Evolutionary conservation across 1,284 basidiomycete species (phyloP), one percentile per base, ranked within the genome.

Genomic region (Ustilago esculenta): DNA sequence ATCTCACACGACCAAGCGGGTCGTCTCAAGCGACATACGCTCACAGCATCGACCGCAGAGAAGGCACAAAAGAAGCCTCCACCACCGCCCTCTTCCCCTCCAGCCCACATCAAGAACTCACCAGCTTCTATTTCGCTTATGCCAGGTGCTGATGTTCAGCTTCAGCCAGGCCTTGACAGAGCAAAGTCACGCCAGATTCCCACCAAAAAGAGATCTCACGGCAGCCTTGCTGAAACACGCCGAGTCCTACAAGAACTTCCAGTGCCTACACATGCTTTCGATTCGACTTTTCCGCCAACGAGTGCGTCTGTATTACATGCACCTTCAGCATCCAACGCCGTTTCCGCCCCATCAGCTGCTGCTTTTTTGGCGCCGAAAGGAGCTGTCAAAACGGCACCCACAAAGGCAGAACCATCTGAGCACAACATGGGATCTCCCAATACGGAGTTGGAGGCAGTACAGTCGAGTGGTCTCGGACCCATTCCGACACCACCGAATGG

Each of bases 211-310:
- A 14, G 27, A 11, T 65, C 61, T 15, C 46, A 59, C 10, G 29
- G 29, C 34, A 47, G 37, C 18, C 25, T 59, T 3, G 42, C 56
- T n/a, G 55, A 55, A 4, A 59, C 51, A 27, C 51, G 51, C 12
- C 46, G 52, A n/a, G 54, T 55, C 10, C 47, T 66, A 12, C 63
- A 56, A 29, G 56, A 59, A 36, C 40, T 66, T 0, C 63, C 63
- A 1, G 55, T 66, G 20, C 63, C 56, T 2, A 32, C 47, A 25
- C 63, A 66, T 10, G 41, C 51, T 7, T 59, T 59, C 32, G 44
- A 39, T 3, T 23, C 56, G 15, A 17, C 2, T 30, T 6, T 30
- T 12, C 8, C 45, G 5, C 37, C 32, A 20, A 11, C 50, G n/a
- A 34, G 14, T 20, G 15, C 35, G 9, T 23, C 50, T 20, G 9